Evolutionary conservation across 139 green algal genomes (phyloP).

Genomic region (Picochlorum costavermella): DNA sequence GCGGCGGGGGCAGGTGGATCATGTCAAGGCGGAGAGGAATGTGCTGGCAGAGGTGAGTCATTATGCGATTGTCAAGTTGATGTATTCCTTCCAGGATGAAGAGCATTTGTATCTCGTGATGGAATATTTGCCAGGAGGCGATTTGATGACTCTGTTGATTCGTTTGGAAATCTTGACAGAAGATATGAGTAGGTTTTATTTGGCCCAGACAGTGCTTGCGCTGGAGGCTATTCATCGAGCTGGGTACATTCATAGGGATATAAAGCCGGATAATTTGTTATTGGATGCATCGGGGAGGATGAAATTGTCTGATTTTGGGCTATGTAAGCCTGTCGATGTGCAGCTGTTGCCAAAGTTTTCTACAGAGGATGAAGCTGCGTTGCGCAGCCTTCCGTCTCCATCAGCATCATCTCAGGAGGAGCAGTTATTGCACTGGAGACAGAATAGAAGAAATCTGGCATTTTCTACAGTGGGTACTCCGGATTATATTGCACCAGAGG

Average conservation of each 20-base stretch:
- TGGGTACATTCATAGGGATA: constrained; percentile 94
- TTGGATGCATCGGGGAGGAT: constrained; percentile 79
- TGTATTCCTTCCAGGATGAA: constrained; percentile 92
- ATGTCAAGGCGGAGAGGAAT: constrained; percentile 93
- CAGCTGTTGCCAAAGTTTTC: constrained; percentile 42
- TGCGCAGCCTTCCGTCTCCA: constrained; percentile 15
- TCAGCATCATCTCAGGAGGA: constrained; percentile 22
- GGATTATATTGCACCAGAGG: constrained; percentile 91
- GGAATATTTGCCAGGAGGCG: constrained; percentile 94
- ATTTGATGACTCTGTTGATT: constrained; percentile 98
- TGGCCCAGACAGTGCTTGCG: constrained; percentile 59
- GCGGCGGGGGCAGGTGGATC: constrained; percentile 84
- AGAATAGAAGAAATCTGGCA: constrained; percentile 70
- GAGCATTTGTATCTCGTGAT: constrained; percentile 96
- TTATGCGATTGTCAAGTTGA: constrained; percentile 76
- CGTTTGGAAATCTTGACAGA: constrained; percentile 89
- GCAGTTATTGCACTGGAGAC: constrained; percentile 59
- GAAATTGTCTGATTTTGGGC: constrained; percentile 95
- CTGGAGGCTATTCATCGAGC: constrained; percentile 81
- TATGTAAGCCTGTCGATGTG: constrained; percentile 90
- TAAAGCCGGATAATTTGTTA: constrained; percentile 98
- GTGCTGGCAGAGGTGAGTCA: constrained; percentile 87
- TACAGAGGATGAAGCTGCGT: constrained; percentile 23
- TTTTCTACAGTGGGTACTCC: constrained; percentile 91
- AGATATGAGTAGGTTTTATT: constrained; percentile 38